These are phyloP conservation scores for Acer yangbiense DNA, from an alignment of 345 rosid genomes.

Conservation along the genomic window DNA sequence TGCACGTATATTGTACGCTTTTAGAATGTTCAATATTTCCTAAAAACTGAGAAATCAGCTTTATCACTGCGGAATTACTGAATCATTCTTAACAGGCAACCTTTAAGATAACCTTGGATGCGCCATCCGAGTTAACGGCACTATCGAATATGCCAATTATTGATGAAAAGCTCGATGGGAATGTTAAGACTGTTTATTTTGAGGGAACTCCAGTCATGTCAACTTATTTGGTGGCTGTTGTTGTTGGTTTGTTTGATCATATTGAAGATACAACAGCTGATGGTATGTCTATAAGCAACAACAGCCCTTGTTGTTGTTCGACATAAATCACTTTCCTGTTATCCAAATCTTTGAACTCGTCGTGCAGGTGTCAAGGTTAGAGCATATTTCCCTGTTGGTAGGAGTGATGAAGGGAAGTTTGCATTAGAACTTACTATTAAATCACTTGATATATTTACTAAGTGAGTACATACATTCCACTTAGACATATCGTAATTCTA, in stretches of 20 bases:
- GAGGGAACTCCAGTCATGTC: constrained; percentile 10
- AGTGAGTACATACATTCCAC: too few species aligned
- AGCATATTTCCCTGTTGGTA: constrained; percentile 42
- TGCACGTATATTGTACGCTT: too few species aligned
- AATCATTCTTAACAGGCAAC: constrained; percentile 30
- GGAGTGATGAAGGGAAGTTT: constrained; percentile 21
- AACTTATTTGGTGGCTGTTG: too few species aligned
- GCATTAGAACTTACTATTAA: too few species aligned
- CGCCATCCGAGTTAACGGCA: constrained; percentile 20
- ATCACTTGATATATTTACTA: too few species aligned
- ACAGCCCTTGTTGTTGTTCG: neutral
- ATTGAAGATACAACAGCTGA: neutral
- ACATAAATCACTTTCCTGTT: neutral
- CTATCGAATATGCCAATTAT: constrained; percentile 46
- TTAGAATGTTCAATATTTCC: too few species aligned
- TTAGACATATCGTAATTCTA: too few species aligned
- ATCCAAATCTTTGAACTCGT: neutral
- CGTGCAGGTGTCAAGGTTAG: constrained; percentile 37
- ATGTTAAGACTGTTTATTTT: constrained; percentile 38
- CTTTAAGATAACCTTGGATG: constrained; percentile 31
- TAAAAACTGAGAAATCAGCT: too few species aligned
- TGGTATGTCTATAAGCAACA: neutral
- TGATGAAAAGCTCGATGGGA: constrained; percentile 32
- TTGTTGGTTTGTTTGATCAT: too few species aligned
- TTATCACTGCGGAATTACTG: neutral